Base-by-base conservation (phyloP, 1,139 yeast genomes). In the Pichia sp. region DNA sequence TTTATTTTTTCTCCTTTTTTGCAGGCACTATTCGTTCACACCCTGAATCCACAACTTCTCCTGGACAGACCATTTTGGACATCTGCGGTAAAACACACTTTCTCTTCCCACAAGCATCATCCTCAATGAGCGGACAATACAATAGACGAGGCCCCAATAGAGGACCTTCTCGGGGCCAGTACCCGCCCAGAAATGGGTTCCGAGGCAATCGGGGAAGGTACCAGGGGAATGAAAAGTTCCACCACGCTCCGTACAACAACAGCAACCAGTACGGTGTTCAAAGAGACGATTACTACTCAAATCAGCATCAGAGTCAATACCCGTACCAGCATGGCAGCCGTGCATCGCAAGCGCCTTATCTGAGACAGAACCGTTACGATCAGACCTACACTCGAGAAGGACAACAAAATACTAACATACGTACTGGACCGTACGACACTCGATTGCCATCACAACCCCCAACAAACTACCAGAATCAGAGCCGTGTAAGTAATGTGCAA, bases 71-170 rank as follows among this genome's bases (percentile, higher is more conserved):
- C 28, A 25, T 25, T n/a, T 25, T 25, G 28, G 9, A 6, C 28
- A 25, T 25, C 28, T 25, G 8, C 28, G 9, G 9, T 9, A 25
- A 25, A 25, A 9, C 6, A 25, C 28, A 25, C 6, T 42, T 22
- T 13, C 9, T 28, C 7, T 28, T 26, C 13, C 16, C 13, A 28
- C 39, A 18, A 13, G 10, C 19, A 21, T 19, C 4, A 30, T 22
- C 21, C 10, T 12, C 26, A 22, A 47, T 47, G 50, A 47, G 50
- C 23, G 39, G 50, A 41, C 41, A n/a, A n/a, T 41, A 47, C 23
- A 26, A 37, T n/a, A 47, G 50, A 42, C 42, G 34, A 10, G 40
- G 40, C 40, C 39, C 22, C 16, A 26, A 28, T 36, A 42, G 46
- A 23, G 13, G 41, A 3, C 19, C 21, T 13, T 36, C 28, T 9